A percentile compares a stretch with the other conserved stretches of the same genome.
phyloP scores from a whole-genome alignment of 169 alveolate species.

The Ichthyophthirius multifiliis region DNA sequence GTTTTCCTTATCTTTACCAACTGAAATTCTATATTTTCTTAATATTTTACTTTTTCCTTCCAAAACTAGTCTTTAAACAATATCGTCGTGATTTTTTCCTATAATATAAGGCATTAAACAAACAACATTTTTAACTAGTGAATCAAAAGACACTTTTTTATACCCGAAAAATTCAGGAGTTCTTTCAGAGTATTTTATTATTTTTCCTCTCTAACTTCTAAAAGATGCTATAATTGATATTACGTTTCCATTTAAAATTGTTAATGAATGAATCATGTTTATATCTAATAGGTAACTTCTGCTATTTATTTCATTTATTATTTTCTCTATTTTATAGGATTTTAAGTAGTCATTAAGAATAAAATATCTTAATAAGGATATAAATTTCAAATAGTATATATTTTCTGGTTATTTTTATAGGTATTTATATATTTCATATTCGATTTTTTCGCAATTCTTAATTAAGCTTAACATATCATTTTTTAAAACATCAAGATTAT shows the following conservation, averaged over 20 bases:
- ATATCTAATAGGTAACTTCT: not conserved
- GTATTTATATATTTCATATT: not conserved
- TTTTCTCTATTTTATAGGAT: not conserved
- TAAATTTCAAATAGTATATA: not conserved
- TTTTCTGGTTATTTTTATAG: not conserved
- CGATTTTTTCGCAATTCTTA: not conserved
- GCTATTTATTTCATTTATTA: not conserved
- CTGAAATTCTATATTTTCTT: not conserved
- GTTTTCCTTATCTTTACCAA: not conserved
- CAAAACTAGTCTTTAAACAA: not conserved
- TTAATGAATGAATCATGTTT: not conserved
- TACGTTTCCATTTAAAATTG: not conserved
- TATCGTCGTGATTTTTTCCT: not conserved
- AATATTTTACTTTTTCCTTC: not conserved
- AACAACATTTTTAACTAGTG: not conserved
- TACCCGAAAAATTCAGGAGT: slow-evolving; percentile 10
- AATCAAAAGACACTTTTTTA: not conserved
- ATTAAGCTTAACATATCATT: not conserved
- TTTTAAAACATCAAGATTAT: not conserved
- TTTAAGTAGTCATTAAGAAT: not conserved
- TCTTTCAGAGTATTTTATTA: not conserved
- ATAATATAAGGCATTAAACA: not conserved
- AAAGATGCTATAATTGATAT: not conserved
- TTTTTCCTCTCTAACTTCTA: not conserved
- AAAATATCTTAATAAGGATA: not conserved